Conservation (phyloP, 352 stramenopile genomes). For the Globisporangium perplexum region DNA sequence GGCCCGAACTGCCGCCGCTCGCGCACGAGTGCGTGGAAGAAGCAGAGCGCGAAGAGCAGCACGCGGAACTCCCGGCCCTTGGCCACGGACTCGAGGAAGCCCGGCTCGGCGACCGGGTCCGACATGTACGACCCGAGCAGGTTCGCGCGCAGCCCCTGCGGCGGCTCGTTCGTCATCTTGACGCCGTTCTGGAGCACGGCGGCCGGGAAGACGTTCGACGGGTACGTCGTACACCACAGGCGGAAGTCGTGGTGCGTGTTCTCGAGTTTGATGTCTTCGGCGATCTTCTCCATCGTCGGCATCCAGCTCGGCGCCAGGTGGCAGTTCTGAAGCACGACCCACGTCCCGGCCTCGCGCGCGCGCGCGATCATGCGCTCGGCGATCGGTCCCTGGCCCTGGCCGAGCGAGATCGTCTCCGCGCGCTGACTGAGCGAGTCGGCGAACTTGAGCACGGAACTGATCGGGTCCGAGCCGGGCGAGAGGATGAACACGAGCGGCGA, state of each 20-base stretch:
- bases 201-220: constrained; percentile 90
- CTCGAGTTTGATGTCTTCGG: constrained; percentile 76
- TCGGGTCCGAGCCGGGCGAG: constrained; percentile 88
- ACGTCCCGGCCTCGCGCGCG: constrained; percentile 74
- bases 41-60: constrained; percentile 88
- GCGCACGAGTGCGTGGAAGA: constrained; percentile 91
- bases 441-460: constrained; percentile 89
- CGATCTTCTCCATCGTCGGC: constrained; percentile 90
- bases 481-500: constrained; percentile 92
- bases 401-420: constrained; percentile 89
- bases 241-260: constrained; percentile 87
- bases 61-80: constrained; percentile 81
- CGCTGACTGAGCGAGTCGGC: constrained; percentile 68
- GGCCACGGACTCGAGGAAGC: constrained; percentile 82
- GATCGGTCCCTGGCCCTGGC: constrained; percentile 90
- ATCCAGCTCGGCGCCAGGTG: constrained; percentile 92
- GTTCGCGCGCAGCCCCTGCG: constrained; percentile 89
- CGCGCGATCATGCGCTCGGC: constrained; percentile 87
- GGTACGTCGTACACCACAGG: constrained; percentile 94
- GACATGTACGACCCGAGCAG: constrained; percentile 89
- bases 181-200: constrained; percentile 94
- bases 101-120: constrained; percentile 86
- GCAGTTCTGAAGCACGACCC: constrained; percentile 91
- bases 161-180: constrained; percentile 96
- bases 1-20: constrained; percentile 91